phyloP scores from a whole-genome alignment of 768 basidiomycete species.

The Auricularia cornea region DNA sequence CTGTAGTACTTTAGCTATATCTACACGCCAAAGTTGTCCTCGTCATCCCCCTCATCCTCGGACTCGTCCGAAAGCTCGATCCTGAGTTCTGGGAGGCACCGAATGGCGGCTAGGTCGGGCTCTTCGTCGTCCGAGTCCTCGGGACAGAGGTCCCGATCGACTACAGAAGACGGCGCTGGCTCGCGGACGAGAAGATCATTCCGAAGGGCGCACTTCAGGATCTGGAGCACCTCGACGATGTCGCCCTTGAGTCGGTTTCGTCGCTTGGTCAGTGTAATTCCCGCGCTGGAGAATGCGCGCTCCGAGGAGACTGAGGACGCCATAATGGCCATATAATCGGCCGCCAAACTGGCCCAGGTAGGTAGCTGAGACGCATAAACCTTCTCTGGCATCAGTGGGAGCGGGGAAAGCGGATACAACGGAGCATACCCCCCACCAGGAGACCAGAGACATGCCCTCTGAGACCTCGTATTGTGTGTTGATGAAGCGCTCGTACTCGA shows the following conservation, averaged over 20 bases:
- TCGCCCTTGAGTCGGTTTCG: too few relatives aligned
- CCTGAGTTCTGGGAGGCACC: too few relatives aligned
- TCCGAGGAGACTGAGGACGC: conserved; percentile 19
- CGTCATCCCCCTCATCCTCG: too few relatives aligned
- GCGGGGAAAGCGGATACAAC: background rate
- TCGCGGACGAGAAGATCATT: background rate
- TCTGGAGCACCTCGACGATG: background rate
- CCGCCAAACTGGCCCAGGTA: conserved; percentile 20
- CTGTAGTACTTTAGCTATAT: too few relatives aligned
- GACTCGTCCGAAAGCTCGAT: too few relatives aligned
- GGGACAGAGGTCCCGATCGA: background rate
- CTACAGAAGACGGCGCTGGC: background rate
- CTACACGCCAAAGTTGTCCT: too few relatives aligned
- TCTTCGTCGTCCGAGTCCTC: too few relatives aligned
- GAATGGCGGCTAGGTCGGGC: too few relatives aligned
- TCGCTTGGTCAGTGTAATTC: background rate
- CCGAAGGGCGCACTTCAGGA: background rate
- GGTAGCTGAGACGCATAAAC: conserved; percentile 14
- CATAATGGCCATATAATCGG: conserved; percentile 23
- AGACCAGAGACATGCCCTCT: too few relatives aligned
- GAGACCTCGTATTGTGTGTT: too few relatives aligned
- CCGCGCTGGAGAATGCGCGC: conserved; percentile 16
- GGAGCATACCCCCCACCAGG: too few relatives aligned
- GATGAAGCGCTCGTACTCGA: too few relatives aligned
- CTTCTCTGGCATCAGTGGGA: conserved; percentile 7